These are phyloP conservation scores for Aspergillus persii DNA, from an alignment of 2,329 filamentous ascomycete genomes.

Conservation along the genomic window DNA sequence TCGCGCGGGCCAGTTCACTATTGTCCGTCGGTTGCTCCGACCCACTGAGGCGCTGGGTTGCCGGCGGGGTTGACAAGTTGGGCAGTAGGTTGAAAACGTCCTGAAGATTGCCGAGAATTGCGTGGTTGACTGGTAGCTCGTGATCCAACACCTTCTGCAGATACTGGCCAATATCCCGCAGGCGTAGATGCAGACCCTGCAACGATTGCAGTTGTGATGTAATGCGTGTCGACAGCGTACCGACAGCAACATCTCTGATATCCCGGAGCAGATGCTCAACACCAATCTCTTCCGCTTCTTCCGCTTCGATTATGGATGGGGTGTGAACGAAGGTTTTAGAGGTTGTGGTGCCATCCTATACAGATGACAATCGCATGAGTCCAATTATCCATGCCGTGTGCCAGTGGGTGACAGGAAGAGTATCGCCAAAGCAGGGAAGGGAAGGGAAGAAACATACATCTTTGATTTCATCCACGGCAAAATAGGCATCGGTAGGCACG, in stretches of 20 bases:
- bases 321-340: slow-evolving; percentile 98
- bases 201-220: slow-evolving; percentile 97
- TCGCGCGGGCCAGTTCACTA: slow-evolving; percentile 86
- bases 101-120: slow-evolving; percentile 96
- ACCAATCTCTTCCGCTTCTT: slow-evolving; percentile 98
- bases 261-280: slow-evolving; percentile 97
- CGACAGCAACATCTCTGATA: slow-evolving; percentile 96
- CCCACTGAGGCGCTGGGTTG: slow-evolving; percentile 57
- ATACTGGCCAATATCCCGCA: slow-evolving; percentile 93
- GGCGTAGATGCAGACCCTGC: slow-evolving; percentile 88
- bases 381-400: neutral
- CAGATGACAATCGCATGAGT: neutral
- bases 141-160: slow-evolving; percentile 93
- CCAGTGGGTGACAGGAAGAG: neutral
- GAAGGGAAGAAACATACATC: slow-evolving; percentile 63
- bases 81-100: slow-evolving; percentile 98
- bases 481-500: slow-evolving; percentile 97
- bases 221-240: slow-evolving; percentile 92
- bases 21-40: slow-evolving; percentile 61
- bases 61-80: slow-evolving; percentile 82
- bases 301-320: slow-evolving; percentile 95
- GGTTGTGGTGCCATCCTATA: slow-evolving; percentile 91
- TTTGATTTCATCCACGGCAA: slow-evolving; percentile 99
- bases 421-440: neutral
- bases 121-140: slow-evolving; percentile 92